Percentiles rank a stretch among this genome's conserved stretches.
Evolutionary conservation across 2,329 filamentous ascomycete genomes (phyloP).

Genomic region (Cadophora malorum): DNA sequence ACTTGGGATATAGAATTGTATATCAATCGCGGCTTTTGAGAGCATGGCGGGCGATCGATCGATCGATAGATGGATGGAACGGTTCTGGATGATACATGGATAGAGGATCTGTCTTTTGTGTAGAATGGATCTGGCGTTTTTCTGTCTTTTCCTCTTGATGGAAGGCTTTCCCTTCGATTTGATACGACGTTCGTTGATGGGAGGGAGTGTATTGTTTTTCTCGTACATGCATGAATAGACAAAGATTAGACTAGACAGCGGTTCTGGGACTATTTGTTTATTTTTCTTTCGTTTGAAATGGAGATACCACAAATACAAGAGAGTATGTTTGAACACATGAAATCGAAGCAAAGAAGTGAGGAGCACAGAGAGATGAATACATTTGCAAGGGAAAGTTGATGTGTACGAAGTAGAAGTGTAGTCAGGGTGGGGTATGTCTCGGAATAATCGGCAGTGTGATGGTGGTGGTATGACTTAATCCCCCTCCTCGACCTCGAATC

Average conservation of each 20-base stretch:
- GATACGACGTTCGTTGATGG: not conserved
- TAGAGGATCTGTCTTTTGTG: not conserved
- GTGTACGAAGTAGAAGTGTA: too few species aligned
- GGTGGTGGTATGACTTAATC: too few species aligned
- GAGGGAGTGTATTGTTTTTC: not conserved
- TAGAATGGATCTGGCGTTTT: not conserved
- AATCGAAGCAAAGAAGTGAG: too few species aligned
- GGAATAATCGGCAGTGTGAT: too few species aligned
- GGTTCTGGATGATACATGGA: not conserved
- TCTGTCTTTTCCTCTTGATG: not conserved
- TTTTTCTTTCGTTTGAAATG: not conserved
- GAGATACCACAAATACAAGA: conserved; percentile 5
- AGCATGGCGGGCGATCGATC: not conserved
- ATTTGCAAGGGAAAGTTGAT: too few species aligned
- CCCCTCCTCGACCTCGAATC: not conserved
- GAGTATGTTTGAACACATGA: not conserved
- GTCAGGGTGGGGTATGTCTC: too few species aligned
- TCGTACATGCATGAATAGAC: not conserved
- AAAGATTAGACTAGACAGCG: not conserved
- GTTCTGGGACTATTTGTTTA: not conserved
- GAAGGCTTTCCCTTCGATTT: not conserved
- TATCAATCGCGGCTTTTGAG: conserved; percentile 2
- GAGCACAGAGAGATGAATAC: too few species aligned
- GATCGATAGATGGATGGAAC: not conserved
- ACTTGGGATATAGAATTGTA: not conserved